These are phyloP conservation scores for Apiotrichum laibachii DNA, from an alignment of 1,284 basidiomycete species.

Conservation along the genomic window DNA sequence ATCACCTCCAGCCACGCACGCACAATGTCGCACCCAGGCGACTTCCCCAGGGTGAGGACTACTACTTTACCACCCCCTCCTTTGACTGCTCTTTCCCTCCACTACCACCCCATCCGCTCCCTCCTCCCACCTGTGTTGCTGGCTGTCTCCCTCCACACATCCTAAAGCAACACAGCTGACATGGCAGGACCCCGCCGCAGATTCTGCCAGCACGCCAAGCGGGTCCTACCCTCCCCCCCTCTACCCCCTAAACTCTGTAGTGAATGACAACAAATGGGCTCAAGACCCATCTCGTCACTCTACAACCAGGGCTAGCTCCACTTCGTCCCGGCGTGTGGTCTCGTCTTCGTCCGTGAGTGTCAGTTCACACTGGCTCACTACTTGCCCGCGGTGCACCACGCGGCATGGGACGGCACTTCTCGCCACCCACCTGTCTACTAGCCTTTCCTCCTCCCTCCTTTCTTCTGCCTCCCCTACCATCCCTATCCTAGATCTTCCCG, in stretches of 20 bases:
- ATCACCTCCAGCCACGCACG: slow-evolving; percentile 18
- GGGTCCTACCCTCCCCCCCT: slow-evolving; percentile 23
- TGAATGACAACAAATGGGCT: slow-evolving; percentile 11
- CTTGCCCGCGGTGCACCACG: background rate
- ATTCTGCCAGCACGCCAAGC: slow-evolving; percentile 12
- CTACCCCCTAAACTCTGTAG: slow-evolving; percentile 22
- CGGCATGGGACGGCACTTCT: background rate
- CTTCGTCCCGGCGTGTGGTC: slow-evolving; percentile 29
- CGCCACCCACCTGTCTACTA: background rate
- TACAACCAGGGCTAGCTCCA: slow-evolving; percentile 10
- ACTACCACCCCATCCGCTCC: slow-evolving; percentile 1
- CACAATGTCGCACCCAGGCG: slow-evolving; percentile 24
- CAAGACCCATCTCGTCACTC: slow-evolving; percentile 12
- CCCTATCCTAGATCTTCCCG: background rate
- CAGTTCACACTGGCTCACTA: background rate
- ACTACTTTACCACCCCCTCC: background rate
- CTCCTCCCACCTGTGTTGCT: background rate
- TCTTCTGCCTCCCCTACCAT: background rate
- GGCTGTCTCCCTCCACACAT: background rate
- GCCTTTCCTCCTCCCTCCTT: background rate
- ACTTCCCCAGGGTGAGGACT: slow-evolving; percentile 22
- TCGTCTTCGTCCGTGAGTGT: slow-evolving; percentile 36
- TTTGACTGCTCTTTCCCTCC: background rate
- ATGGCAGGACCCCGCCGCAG: slow-evolving; percentile 14
- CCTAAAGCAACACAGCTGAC: slow-evolving; percentile 3